Evolutionary conservation across 2,329 filamentous ascomycete genomes (phyloP), one percentile per base, ranked within the genome.

Genomic region (Rhynchosporium agropyri): DNA sequence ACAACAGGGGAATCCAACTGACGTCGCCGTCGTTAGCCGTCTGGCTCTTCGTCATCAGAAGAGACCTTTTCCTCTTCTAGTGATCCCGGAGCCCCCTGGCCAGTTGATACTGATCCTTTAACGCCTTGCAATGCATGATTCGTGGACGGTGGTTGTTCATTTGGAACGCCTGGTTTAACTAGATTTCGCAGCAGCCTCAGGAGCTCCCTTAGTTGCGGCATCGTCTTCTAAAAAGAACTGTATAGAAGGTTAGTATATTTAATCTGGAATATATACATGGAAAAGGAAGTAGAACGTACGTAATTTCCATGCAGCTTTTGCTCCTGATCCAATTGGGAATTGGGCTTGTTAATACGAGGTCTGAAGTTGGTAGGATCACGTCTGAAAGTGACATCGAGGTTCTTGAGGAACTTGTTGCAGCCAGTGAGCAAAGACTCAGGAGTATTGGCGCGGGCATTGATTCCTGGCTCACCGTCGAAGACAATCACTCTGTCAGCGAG

Each of bases 381-480:
- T 74, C 95, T 91, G 90, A 99, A 99, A 56, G 95, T 98, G 72
- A 99, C 95, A 73, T 99, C 92, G 67, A 99, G 82, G 79, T 92
- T 97, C 85, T 96, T 91, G 77, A 99, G 79, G 85, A 99, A 99
- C 65, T 83, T 85, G 83, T 99, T 99, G 86, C 95, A 99, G 64
- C 95, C 74, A 46, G 92, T 96, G 72, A 98, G 85, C 60, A 99
- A 84, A 49, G 91, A 96, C 80, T 99, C 92, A 42, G 96, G 95
- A 57, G 83, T 82, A 78, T 97, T 97, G 70, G 95, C 96, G 70
- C 89, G 91, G 60, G 95, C 86, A 70, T 96, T 83, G 71, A 96
- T 84, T 74, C 93, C 95, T 55, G 96, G 95, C 80, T 96, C 76
- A 71, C 96, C 95, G 75, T 98, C 95, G 74, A 99, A 99, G 74